Percentiles rank a stretch among this genome's conserved stretches.
These are phyloP conservation scores for Porcisia deanei DNA, from an alignment of 208 protist species.

Conservation along the genomic window DNA sequence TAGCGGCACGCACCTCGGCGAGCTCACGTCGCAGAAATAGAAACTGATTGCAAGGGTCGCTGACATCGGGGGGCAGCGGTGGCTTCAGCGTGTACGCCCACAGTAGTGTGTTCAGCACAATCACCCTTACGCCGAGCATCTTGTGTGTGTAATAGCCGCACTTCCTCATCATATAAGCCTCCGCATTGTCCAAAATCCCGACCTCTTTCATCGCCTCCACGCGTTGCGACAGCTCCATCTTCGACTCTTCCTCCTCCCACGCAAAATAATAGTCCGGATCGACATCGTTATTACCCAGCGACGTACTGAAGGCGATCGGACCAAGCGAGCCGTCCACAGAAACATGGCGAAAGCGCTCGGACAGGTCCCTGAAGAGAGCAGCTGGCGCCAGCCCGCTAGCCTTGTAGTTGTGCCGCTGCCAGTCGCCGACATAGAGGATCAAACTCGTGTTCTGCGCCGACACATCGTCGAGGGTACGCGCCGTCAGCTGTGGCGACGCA, in stretches of 20 bases:
- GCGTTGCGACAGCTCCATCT: conserved; percentile 29
- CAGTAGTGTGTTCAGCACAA: conserved; percentile 77
- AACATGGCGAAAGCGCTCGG: conserved; percentile 13
- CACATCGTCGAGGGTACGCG: conserved; percentile 44
- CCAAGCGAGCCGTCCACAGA: conserved; percentile 24
- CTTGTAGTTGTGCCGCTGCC: conserved; percentile 63
- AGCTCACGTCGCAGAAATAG: conserved; percentile 55
- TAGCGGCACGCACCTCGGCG: conserved; percentile 26
- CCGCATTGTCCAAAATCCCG: conserved; percentile 34
- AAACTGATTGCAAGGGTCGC: conserved; percentile 80
- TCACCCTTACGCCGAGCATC: conserved; percentile 34
- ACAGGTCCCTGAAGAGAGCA: conserved; percentile 20
- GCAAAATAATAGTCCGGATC: conserved; percentile 71
- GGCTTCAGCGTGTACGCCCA: conserved; percentile 50
- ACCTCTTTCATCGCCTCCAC: conserved; percentile 28
- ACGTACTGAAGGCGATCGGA: conserved; percentile 26
- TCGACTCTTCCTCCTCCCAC: conserved; percentile 22
- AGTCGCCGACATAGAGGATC: conserved; percentile 61
- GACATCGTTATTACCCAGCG: conserved; percentile 83
- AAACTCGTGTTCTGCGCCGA: conserved; percentile 31
- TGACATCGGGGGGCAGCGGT: conserved; percentile 34
- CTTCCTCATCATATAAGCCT: conserved; percentile 38
- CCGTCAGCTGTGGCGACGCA: conserved; percentile 47
- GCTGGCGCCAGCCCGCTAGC: conserved; percentile 18
- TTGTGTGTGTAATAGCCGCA: conserved; percentile 71